Percentiles rank a stretch among this genome's conserved stretches.
Conservation (phyloP, 2,329 filamentous ascomycete species). For the Calonectria pseudoreteaudii region DNA sequence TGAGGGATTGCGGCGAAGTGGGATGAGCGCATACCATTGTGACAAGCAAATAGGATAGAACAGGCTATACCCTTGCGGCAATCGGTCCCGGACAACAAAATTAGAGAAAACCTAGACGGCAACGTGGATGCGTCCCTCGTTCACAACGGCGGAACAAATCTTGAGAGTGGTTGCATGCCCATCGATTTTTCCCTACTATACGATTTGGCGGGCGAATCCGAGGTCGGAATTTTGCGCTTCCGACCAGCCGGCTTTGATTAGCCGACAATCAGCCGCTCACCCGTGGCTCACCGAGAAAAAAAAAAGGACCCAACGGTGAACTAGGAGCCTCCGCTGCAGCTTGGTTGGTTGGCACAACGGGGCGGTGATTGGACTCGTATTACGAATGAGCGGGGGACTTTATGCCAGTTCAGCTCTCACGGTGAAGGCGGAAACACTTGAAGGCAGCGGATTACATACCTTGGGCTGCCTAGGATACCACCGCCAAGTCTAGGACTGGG, state of each 20-base stretch:
- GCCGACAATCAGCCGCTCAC: constrained; percentile 44
- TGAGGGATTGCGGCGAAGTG: neutral
- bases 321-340: neutral
- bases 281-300: constrained; percentile 19
- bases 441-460: neutral
- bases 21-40: constrained; percentile 45
- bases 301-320: neutral
- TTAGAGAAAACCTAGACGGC: constrained; percentile 26
- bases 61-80: neutral
- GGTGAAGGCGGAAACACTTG: neutral
- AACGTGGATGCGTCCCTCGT: constrained; percentile 41
- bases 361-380: constrained; percentile 15
- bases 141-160: constrained; percentile 39
- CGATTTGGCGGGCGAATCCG: constrained; percentile 40
- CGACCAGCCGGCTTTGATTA: constrained; percentile 32
- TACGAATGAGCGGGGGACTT: constrained; percentile 9
- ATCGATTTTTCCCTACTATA: constrained; percentile 45
- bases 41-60: constrained; percentile 21
- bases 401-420: neutral
- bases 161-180: constrained; percentile 32
- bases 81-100: constrained; percentile 11
- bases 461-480: neutral
- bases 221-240: constrained; percentile 46
- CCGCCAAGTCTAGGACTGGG: constrained; percentile 7
- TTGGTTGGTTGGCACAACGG: constrained; percentile 9